Percentiles rank a stretch among this genome's conserved stretches.
Conservation (phyloP, 1,284 basidiomycete genomes). For the Dichomitus squalens region DNA sequence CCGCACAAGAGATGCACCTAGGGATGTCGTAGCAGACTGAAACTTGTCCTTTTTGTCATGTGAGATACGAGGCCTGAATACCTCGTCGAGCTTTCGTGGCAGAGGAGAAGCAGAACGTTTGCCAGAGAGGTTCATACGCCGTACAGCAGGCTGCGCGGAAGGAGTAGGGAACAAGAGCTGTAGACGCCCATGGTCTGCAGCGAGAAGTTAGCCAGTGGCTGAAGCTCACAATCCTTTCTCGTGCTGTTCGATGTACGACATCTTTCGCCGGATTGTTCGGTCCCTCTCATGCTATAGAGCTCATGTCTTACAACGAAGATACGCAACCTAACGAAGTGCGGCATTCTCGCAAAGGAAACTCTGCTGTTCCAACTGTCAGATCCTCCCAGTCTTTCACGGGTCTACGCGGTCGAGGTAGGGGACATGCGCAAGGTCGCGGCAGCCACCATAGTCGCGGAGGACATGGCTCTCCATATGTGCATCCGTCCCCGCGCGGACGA, state of each 20-base stretch:
- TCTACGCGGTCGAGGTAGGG: conserved; percentile 3
- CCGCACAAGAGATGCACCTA: not conserved
- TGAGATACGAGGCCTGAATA: not conserved
- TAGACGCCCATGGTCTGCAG: not conserved
- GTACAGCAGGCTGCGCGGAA: not conserved
- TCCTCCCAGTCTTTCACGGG: conserved; percentile 8
- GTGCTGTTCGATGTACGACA: not conserved
- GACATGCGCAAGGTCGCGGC: not conserved
- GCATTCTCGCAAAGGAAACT: conserved; percentile 37
- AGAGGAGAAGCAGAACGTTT: conserved; percentile 22
- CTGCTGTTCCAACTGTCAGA: conserved; percentile 36
- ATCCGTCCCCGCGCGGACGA: not conserved
- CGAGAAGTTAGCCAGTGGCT: not conserved
- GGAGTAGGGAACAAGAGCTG: not conserved
- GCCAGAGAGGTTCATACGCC: conserved; percentile 10
- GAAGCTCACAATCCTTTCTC: not conserved
- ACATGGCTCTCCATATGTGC: not conserved
- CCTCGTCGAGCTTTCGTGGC: conserved; percentile 10
- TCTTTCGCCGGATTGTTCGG: not conserved
- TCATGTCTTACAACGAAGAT: conserved; percentile 38
- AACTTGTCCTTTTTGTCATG: not conserved
- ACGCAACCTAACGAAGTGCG: conserved; percentile 46
- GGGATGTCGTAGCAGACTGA: not conserved
- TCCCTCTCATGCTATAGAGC: not conserved
- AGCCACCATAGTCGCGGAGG: not conserved